Conservation (phyloP, 2,329 filamentous ascomycete genomes). For the Alternaria sp. region DNA sequence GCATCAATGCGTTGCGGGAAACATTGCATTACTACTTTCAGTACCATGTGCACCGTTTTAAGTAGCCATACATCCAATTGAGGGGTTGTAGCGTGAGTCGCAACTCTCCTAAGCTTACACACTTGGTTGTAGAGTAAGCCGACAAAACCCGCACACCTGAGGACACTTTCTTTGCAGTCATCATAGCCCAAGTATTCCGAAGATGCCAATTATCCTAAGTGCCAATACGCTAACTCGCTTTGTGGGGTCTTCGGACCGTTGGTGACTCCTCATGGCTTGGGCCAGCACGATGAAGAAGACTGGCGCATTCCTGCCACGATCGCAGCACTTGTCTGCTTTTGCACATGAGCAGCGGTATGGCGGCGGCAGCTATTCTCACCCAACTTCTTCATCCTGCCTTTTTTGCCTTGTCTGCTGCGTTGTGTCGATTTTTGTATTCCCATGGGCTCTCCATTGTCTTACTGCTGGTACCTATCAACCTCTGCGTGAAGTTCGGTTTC, state of each 20-base stretch:
- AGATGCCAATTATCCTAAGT: conserved; percentile 6
- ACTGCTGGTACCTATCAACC: conserved; percentile 59
- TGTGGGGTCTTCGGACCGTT: conserved; percentile 19
- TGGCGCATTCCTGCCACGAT: conserved; percentile 12
- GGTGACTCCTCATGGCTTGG: conserved; percentile 9
- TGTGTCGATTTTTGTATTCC: conserved; percentile 77
- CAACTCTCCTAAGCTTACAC: background rate
- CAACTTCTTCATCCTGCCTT: conserved; percentile 32
- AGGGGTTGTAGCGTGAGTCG: conserved; percentile 10
- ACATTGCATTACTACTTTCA: conserved; percentile 16
- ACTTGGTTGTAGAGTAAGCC: conserved; percentile 3
- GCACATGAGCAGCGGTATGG: background rate
- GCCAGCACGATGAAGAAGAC: conserved; percentile 9
- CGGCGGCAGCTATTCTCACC: background rate
- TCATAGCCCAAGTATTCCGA: background rate
- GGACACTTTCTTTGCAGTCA: background rate
- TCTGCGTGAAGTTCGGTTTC: conserved; percentile 51
- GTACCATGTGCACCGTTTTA: conserved; percentile 1
- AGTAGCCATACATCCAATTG: conserved; percentile 8
- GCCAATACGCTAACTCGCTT: conserved; percentile 11
- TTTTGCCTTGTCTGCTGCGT: conserved; percentile 53
- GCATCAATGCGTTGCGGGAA: conserved; percentile 7
- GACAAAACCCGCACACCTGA: background rate
- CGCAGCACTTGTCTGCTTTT: conserved; percentile 8
- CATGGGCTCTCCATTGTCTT: conserved; percentile 78